Evolutionary conservation across 2,329 filamentous ascomycete genomes (phyloP), one percentile per base, ranked within the genome.

Genomic region (Thelonectria olida): DNA sequence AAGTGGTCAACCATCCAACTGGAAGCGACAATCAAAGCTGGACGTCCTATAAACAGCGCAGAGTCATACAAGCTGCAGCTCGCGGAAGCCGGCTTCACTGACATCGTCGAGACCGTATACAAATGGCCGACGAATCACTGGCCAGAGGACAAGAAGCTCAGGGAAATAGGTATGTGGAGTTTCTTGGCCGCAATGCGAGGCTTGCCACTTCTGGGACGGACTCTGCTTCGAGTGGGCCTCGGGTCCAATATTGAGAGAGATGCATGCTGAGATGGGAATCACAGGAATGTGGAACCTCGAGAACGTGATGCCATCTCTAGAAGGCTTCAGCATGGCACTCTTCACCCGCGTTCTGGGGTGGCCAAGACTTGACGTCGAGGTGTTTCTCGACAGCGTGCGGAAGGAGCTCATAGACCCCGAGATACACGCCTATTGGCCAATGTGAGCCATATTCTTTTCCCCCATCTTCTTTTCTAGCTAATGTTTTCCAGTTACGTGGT

Each of bases 381-480:
- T 67, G 2, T 72, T 75, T 20, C 65, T 75, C 17, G 51, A 52
- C 1, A 31, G 63, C 3, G 62, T 74, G 0, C 54, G 73, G 10
- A 70, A 69, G 48, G 73, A 75, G 9, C 38, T 75, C 7, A 65
- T 49, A 8, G 59, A 74, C 28, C 48, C 58, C 3, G 59, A 54
- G 1, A 68, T 75, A 3, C 73, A 76, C 52, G 70, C 67, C 2
- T 36, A 36, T 15, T 36, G 7, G 34, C 34, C 34, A 15, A 36
- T 36, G 34, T 36, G n/a, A 31, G 27, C 12, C 7, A 7, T 31
- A 75, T 75, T 44, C n/a, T n/a, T n/a, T 44, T 22, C 20, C 3
- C 73, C 75, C 53, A 69, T 67, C 2, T 75, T 75, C 34, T 72
- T 61, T 54, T 68, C 64, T 0, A 59, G 67, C 73, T 45, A 67